A percentile compares a stretch with the other conserved stretches of the same genome.
Evolutionary conservation across 257 asterid genomes (phyloP).

Genomic region (Thymus quinquecostatus): DNA sequence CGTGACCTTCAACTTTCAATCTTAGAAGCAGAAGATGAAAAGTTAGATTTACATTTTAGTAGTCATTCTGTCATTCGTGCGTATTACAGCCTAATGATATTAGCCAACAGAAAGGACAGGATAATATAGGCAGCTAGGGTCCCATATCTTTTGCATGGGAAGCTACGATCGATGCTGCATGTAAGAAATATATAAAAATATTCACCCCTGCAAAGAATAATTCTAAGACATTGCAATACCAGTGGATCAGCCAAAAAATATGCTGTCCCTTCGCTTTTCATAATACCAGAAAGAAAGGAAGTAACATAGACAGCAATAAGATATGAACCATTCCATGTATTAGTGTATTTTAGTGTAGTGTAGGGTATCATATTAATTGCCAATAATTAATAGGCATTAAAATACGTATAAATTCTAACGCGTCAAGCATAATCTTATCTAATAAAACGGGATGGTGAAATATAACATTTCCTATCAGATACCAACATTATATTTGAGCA

Average conservation of each 20-base stretch:
- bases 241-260: constrained; percentile 24
- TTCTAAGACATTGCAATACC: neutral
- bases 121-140: constrained; percentile 2
- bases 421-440: constrained; percentile 12
- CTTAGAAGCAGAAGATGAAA: constrained; percentile 11
- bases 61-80: neutral
- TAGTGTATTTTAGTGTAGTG: neutral
- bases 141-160: constrained; percentile 2
- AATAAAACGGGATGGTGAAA: constrained; percentile 4
- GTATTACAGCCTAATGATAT: constrained; percentile 20
- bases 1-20: neutral
- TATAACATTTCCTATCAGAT: constrained; percentile 24
- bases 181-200: neutral
- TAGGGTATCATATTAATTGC: neutral
- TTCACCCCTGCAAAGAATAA: neutral
- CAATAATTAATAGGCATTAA: neutral
- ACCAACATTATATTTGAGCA: constrained; percentile 12
- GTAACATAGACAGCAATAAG: neutral
- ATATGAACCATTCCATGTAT: neutral
- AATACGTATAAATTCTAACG: neutral
- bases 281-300: constrained; percentile 14
- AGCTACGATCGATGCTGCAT: constrained; percentile 22
- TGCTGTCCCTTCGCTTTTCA: neutral
- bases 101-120: constrained; percentile 9
- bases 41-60: constrained; percentile 17